These are phyloP conservation scores for Ophiostoma himal-ulmi DNA, from an alignment of 2,329 filamentous ascomycete genomes.

Conservation along the genomic window DNA sequence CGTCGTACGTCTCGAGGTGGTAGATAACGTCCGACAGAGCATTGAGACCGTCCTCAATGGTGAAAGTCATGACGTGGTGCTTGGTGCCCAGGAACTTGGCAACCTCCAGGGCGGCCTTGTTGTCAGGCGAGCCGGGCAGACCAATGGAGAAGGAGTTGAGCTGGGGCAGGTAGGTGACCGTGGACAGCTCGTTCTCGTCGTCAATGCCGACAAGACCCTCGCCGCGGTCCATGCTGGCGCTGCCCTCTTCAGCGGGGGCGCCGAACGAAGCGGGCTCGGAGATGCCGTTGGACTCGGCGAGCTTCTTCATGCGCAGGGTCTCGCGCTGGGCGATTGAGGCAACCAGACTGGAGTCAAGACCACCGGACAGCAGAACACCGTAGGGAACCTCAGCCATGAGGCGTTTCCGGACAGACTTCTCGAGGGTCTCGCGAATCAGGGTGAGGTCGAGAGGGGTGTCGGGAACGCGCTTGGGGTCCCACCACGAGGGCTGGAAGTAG, in stretches of 20 bases:
- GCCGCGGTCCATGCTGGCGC: conserved; percentile 52
- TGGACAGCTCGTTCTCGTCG: conserved; percentile 81
- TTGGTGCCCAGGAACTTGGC: conserved; percentile 96
- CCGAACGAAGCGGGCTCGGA: conserved; percentile 43
- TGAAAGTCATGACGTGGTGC: conserved; percentile 98
- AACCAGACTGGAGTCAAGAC: conserved; percentile 90
- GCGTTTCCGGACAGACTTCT: conserved; percentile 89
- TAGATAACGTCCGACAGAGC: conserved; percentile 96
- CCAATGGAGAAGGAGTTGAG: conserved; percentile 99
- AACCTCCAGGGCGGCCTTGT: conserved; percentile 83
- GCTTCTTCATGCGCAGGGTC: conserved; percentile 68
- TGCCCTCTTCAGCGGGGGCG: conserved; percentile 32
- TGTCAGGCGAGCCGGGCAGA: conserved; percentile 86
- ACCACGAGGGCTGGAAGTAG: conserved; percentile 91
- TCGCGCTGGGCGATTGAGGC: conserved; percentile 94
- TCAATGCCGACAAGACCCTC: conserved; percentile 89
- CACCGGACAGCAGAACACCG: conserved; percentile 89
- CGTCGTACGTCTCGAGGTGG: conserved; percentile 96
- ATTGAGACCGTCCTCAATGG: conserved; percentile 93
- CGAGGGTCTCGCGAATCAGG: conserved; percentile 71
- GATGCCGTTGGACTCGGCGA: conserved; percentile 47
- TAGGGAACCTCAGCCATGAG: conserved; percentile 99
- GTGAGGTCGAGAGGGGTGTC: conserved; percentile 77
- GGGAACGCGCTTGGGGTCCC: conserved; percentile 75
- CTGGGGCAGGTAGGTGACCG: conserved; percentile 84